Conservation (phyloP, 345 rosid genomes). For the Psidium friedrichsthalianum region DNA sequence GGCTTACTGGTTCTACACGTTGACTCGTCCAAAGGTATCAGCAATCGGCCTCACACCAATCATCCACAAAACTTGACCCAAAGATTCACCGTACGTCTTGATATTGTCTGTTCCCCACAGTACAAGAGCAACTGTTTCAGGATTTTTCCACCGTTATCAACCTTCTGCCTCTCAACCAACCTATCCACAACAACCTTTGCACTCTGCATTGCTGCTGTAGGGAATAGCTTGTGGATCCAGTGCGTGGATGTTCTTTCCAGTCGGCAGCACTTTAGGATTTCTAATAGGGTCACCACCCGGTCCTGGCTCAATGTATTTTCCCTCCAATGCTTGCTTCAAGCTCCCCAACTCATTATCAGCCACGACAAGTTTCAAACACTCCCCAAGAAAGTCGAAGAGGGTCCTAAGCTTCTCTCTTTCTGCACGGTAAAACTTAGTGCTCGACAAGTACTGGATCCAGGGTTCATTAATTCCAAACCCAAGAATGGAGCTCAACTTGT, state of each 20-base stretch:
- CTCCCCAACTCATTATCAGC: conserved; percentile 93
- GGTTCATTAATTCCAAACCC: conserved; percentile 98
- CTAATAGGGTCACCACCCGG: conserved; percentile 99
- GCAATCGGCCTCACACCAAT: conserved; percentile 86
- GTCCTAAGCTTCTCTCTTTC: conserved; percentile 75
- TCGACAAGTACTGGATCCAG: conserved; percentile 80
- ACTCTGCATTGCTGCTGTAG: conserved; percentile 88
- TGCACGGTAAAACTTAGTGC: conserved; percentile 81
- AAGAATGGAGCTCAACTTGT: conserved; percentile 66
- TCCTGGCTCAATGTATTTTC: conserved; percentile 92
- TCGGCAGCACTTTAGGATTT: conserved; percentile 94
- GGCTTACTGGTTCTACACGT: conserved; percentile 84
- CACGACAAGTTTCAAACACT: conserved; percentile 79
- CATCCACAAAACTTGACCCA: conserved; percentile 98
- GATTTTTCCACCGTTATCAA: conserved; percentile 82
- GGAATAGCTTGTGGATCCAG: conserved; percentile 98
- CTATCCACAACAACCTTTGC: conserved; percentile 88
- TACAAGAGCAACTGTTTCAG: conserved; percentile 91
- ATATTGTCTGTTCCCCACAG: conserved; percentile 98
- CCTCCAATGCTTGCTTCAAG: conserved; percentile 89
- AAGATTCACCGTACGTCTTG: conserved; percentile 94
- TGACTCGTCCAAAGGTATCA: conserved; percentile 88
- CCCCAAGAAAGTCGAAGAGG: conserved; percentile 72
- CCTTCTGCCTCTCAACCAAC: conserved; percentile 80
- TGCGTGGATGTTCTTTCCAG: conserved; percentile 97